Evolutionary conservation across 1,139 yeast species (phyloP).

Genomic region (Blastobotrys illinoisensis): DNA sequence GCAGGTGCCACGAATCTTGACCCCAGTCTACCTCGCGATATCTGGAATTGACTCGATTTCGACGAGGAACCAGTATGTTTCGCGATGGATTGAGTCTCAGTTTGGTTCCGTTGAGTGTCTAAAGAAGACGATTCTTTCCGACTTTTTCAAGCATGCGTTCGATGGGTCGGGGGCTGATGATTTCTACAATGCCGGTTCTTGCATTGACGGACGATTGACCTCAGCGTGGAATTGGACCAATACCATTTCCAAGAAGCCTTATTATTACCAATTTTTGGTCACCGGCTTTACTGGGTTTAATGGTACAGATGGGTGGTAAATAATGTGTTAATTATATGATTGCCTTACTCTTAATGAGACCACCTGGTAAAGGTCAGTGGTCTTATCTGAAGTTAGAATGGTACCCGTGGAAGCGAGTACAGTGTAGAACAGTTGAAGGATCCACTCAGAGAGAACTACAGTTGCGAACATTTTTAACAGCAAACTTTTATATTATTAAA

Average conservation of each 20-base stretch:
- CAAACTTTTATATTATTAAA: background rate
- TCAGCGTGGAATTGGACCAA: slow-evolving; percentile 80
- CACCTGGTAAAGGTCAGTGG: too few relatives aligned
- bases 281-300: slow-evolving; percentile 76
- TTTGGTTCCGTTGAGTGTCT: slow-evolving; percentile 50
- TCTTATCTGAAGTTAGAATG: too few relatives aligned
- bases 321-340: background rate
- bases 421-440: too few relatives aligned
- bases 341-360: too few relatives aligned
- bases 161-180: slow-evolving; percentile 77
- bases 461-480: background rate
- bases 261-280: slow-evolving; percentile 55
- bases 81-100: slow-evolving; percentile 48
- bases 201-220: slow-evolving; percentile 73
- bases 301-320: slow-evolving; percentile 52
- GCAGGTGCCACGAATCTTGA: slow-evolving; percentile 67
- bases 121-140: slow-evolving; percentile 50
- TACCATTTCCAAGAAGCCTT: slow-evolving; percentile 55
- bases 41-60: slow-evolving; percentile 45
- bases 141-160: slow-evolving; percentile 69
- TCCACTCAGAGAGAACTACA: too few relatives aligned
- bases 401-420: too few relatives aligned
- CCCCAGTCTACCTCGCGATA: slow-evolving; percentile 58
- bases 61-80: slow-evolving; percentile 42
- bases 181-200: slow-evolving; percentile 71